phyloP scores from a whole-genome alignment of 2,329 filamentous ascomycete species.

The Botrytis tulipae region DNA sequence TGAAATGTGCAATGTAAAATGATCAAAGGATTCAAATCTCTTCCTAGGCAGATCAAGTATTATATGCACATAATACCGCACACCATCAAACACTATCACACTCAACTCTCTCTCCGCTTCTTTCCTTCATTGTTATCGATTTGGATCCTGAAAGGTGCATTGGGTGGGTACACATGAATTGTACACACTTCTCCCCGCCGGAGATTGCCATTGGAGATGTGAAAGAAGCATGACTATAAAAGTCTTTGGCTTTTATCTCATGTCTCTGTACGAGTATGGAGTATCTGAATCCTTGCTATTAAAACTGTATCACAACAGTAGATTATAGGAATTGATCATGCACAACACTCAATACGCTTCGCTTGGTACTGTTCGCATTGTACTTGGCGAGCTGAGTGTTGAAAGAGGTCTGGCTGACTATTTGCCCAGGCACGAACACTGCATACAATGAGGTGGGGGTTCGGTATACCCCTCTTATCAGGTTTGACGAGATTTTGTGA shows the following conservation, averaged over 20 bases:
- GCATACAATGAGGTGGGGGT: background rate
- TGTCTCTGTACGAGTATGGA: background rate
- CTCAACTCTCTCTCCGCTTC: background rate
- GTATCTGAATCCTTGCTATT: background rate
- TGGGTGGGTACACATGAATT: background rate
- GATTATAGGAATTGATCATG: background rate
- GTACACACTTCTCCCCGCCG: background rate
- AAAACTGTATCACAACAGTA: background rate
- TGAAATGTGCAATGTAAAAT: background rate
- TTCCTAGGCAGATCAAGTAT: background rate
- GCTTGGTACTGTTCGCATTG: background rate
- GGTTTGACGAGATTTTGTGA: background rate
- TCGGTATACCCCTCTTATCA: background rate
- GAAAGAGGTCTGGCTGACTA: background rate
- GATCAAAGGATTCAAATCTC: background rate
- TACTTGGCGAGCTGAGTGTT: background rate
- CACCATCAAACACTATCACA: background rate
- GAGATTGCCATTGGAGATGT: background rate
- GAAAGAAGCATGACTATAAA: background rate
- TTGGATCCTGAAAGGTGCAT: rapidly evolving
- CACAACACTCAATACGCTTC: background rate
- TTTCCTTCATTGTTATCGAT: background rate
- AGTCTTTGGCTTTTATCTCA: background rate
- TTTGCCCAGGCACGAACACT: background rate
- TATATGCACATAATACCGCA: background rate